phyloP scores from a whole-genome alignment of 306 rosid species.

The Rosa persica region DNA sequence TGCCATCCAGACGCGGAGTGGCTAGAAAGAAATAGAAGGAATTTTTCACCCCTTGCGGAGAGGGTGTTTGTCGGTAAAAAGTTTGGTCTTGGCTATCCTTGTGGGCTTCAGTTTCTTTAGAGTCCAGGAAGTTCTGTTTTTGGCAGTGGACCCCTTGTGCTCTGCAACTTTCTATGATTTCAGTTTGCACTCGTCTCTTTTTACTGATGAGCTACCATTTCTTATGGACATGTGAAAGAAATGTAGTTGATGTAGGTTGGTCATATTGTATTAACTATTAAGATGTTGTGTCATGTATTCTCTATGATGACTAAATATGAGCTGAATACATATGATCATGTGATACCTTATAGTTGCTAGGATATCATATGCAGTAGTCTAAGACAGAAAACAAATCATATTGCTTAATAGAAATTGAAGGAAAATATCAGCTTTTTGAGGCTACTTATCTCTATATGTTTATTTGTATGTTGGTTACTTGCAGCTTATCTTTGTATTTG shows the following conservation, averaged over 20 bases:
- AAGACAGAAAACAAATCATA: background rate
- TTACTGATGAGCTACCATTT: background rate
- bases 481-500: conserved; percentile 86
- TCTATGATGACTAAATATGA: background rate
- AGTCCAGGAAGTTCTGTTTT: too few species aligned
- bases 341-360: background rate
- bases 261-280: background rate
- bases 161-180: background rate
- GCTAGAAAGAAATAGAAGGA: background rate
- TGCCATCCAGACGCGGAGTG: background rate
- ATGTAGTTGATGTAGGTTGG: background rate
- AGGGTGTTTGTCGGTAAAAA: background rate
- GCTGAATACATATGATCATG: background rate
- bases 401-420: background rate
- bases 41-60: background rate
- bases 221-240: background rate
- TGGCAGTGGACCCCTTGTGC: too few species aligned
- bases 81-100: background rate
- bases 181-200: background rate
- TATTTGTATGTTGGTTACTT: conserved; percentile 4
- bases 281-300: background rate
- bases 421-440: background rate
- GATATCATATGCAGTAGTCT: background rate
- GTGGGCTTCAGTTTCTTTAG: background rate
- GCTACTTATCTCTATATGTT: background rate